A percentile compares a stretch with the other conserved stretches of the same genome.
Evolutionary conservation across 2,329 filamentous ascomycete species (phyloP).

Genomic region (Verruconis gallopava): DNA sequence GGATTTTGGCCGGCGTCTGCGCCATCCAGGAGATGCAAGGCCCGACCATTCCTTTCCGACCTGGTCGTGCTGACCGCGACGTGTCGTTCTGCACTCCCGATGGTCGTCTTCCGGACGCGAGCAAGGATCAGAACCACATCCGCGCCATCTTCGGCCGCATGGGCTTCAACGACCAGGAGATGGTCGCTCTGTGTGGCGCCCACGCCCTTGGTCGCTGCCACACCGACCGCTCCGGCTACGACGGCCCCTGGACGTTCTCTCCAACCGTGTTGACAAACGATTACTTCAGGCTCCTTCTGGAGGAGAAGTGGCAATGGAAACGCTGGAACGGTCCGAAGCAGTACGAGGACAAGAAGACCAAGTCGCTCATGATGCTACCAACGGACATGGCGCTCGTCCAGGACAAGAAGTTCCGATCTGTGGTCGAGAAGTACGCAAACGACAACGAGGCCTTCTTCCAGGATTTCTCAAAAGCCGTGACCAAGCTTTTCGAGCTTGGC

Average conservation of each 20-base stretch:
- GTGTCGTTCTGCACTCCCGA: constrained; percentile 80
- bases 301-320: constrained; percentile 85
- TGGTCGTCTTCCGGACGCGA: constrained; percentile 74
- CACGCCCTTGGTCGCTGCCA: constrained; percentile 87
- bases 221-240: constrained; percentile 73
- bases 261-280: constrained; percentile 90
- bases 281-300: constrained; percentile 74
- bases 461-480: constrained; percentile 69
- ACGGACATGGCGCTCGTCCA: constrained; percentile 77
- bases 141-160: constrained; percentile 90
- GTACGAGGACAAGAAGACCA: constrained; percentile 77
- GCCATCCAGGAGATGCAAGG: constrained; percentile 95
- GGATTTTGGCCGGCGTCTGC: constrained; percentile 76
- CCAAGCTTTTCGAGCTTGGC: constrained; percentile 84
- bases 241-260: constrained; percentile 85
- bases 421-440: constrained; percentile 79
- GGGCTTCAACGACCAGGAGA: constrained; percentile 96
- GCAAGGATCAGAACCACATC: constrained; percentile 68
- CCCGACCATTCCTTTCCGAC: constrained; percentile 74
- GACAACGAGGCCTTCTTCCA: constrained; percentile 87
- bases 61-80: constrained; percentile 72
- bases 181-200: constrained; percentile 76
- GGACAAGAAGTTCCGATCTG: constrained; percentile 74
- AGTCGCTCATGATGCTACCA: constrained; percentile 94
- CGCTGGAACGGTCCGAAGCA: constrained; percentile 89